Evolutionary conservation across 805 yeast genomes (phyloP), one percentile per base, ranked within the genome.

Genomic region (Clavispora vitiphila): DNA sequence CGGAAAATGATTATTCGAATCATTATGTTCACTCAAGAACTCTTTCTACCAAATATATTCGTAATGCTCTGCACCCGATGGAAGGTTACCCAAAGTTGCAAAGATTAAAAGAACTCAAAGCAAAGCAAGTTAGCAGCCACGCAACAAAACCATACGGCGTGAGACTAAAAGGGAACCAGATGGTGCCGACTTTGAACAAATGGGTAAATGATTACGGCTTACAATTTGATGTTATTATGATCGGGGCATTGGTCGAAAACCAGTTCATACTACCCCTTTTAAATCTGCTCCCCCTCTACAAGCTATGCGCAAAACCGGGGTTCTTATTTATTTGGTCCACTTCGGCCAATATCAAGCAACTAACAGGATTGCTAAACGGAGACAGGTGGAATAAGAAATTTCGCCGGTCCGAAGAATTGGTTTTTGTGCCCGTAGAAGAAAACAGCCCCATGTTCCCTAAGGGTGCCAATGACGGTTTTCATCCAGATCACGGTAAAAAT

Each of bases 51-150:
- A 67, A 65, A 19, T 78, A 74, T 52, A 78, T 90, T 19, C 71
- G 83, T 40, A 90, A 90, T 59, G 69, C 78, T 1, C 66, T 69
- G 25, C 75, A 78, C 42, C 82, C 90, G 1, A 77, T 83, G 1
- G 83, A 78, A 40, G 97, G 97, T 2, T 90, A 90, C 50, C 97
- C 97, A 2, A 86, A 86, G 56, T 68, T 90, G 14, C 86, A 82
- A 50, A 73, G 71, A 50, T 64, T 90, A 25, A 81, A 83, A 48
- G 72, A 74, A 30, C 66, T 88, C 52, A 90, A 90, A 54, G 71
- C 68, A 39, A 61, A 65, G 37, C 91, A 86, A 54, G 67, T 78
- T 7, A 49, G 56, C 1, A 60, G 69, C 14, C 74, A 78, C 53
- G 74, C 86, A 0, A 66, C 78, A 1, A 72, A 69, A 22, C 86